Evolutionary conservation across 768 basidiomycete genomes (phyloP).

Genomic region (Polyporus arcularius): DNA sequence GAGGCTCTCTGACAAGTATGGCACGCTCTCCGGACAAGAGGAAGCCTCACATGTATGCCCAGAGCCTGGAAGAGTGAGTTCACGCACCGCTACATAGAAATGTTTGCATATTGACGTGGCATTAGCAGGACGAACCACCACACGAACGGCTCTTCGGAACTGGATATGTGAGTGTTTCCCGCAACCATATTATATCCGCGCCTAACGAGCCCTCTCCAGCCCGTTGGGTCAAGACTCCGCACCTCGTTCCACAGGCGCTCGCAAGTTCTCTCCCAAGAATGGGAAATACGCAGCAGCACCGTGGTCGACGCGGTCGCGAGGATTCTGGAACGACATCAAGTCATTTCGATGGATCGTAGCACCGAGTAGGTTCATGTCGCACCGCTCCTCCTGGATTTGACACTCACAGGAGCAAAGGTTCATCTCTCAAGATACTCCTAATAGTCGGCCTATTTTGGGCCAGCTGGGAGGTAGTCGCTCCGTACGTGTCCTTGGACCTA

Average conservation of each 20-base stretch:
- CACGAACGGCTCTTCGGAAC: conserved; percentile 60
- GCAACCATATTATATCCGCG: background rate
- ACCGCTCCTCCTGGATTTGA: background rate
- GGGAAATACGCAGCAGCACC: background rate
- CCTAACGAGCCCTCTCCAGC: conserved; percentile 9
- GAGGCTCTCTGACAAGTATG: background rate
- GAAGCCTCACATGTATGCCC: conserved; percentile 10
- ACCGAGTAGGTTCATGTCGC: conserved; percentile 51
- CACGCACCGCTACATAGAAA: background rate
- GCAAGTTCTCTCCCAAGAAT: background rate
- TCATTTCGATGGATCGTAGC: conserved; percentile 71
- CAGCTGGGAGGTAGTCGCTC: conserved; percentile 61
- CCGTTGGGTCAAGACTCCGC: conserved; percentile 17
- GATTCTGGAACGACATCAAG: conserved; percentile 53
- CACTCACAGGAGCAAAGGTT: conserved; percentile 38
- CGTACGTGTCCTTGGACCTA: conserved; percentile 46
- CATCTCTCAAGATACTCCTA: conserved; percentile 67
- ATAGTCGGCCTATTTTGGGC: conserved; percentile 60
- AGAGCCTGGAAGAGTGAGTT: conserved; percentile 28
- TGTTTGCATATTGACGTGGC: conserved; percentile 25
- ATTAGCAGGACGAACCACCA: conserved; percentile 56
- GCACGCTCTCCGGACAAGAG: conserved; percentile 1
- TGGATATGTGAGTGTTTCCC: conserved; percentile 54
- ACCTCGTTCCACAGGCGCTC: background rate
- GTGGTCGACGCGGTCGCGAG: conserved; percentile 29